Evolutionary conservation across 352 stramenopile genomes (phyloP).

Genomic region (Saprolegnia diclina): DNA sequence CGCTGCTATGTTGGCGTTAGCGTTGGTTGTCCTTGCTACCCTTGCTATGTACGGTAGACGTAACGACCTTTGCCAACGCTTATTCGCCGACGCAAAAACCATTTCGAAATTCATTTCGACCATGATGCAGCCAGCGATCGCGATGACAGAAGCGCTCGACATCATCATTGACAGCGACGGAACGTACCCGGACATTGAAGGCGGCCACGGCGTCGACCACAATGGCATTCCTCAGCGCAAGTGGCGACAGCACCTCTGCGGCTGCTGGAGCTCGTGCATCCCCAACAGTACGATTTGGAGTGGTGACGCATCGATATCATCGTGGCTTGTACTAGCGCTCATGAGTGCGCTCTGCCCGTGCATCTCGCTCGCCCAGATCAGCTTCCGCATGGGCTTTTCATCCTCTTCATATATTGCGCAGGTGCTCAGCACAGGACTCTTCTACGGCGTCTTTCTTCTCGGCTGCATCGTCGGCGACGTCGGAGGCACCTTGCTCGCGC

Average conservation of each 20-base stretch:
- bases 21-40: too few relatives aligned
- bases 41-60: too few relatives aligned
- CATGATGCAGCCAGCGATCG: neutral
- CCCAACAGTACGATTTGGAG: constrained; percentile 42
- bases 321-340: neutral
- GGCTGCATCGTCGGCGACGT: neutral
- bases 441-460: constrained; percentile 4
- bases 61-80: too few relatives aligned
- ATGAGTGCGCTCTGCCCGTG: constrained; percentile 18
- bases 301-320: neutral
- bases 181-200: constrained; percentile 1
- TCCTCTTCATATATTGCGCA: neutral
- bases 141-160: neutral
- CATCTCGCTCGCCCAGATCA: constrained; percentile 13
- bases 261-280: constrained; percentile 59
- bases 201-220: constrained; percentile 42
- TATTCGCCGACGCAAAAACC: neutral
- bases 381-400: constrained; percentile 6
- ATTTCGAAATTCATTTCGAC: neutral
- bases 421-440: neutral
- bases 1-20: too few relatives aligned
- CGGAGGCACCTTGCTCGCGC: neutral
- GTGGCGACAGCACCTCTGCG: constrained; percentile 69
- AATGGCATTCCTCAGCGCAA: constrained; percentile 63
- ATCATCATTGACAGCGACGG: neutral